These are phyloP conservation scores for Xylaria bambusicola DNA, from an alignment of 495 filamentous ascomycete species.

Conservation along the genomic window DNA sequence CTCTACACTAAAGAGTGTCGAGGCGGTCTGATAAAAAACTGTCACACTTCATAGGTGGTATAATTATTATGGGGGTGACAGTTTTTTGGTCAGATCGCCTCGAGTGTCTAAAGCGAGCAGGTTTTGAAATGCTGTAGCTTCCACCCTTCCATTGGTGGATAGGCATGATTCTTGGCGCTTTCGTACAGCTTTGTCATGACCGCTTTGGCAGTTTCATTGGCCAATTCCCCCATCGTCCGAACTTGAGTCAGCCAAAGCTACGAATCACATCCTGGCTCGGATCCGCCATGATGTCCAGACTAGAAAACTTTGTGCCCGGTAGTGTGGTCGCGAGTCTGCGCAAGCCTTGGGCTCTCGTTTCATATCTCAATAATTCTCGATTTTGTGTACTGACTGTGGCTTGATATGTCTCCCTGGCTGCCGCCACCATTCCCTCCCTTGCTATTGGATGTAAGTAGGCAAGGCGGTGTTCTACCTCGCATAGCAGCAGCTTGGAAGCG, in stretches of 20 bases:
- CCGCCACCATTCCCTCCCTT: background rate
- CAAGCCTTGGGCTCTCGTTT: too few relatives aligned
- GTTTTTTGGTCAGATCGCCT: too few relatives aligned
- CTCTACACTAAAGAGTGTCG: too few relatives aligned
- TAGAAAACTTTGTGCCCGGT: too few relatives aligned
- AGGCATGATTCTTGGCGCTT: constrained; percentile 5
- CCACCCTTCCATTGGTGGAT: constrained; percentile 3
- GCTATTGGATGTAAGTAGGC: too few relatives aligned
- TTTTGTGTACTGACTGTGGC: background rate
- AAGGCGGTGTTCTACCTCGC: too few relatives aligned
- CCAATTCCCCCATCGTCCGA: background rate
- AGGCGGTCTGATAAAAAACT: too few relatives aligned
- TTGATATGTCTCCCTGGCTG: background rate
- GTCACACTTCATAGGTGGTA: too few relatives aligned
- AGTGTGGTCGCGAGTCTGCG: too few relatives aligned
- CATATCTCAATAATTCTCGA: background rate
- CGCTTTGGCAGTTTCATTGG: constrained; percentile 1
- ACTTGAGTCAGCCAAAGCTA: background rate
- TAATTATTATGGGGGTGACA: too few relatives aligned
- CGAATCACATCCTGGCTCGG: background rate
- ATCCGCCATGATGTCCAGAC: too few relatives aligned
- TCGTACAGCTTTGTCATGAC: background rate
- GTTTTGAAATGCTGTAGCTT: background rate
- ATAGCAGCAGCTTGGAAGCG: too few relatives aligned
- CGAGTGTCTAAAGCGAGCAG: background rate